Evolutionary conservation across 2,329 filamentous ascomycete genomes (phyloP).

Genomic region (Monilinia aucupariae): DNA sequence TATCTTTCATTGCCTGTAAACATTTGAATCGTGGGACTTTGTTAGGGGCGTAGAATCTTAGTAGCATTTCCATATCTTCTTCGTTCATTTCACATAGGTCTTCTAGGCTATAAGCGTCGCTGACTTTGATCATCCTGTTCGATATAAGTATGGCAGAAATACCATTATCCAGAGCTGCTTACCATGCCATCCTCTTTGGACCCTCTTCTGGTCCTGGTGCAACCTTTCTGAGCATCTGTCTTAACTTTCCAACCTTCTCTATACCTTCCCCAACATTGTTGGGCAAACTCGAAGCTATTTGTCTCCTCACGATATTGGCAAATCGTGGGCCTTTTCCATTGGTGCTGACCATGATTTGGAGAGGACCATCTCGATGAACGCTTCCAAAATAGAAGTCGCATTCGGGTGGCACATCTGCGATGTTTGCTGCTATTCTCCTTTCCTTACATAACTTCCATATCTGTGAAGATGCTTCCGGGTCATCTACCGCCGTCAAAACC

Average conservation of each 20-base stretch:
- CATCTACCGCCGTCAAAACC: slow-evolving; percentile 90
- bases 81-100: slow-evolving; percentile 79
- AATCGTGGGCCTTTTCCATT: slow-evolving; percentile 93
- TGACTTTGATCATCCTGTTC: slow-evolving; percentile 81
- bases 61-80: slow-evolving; percentile 75
- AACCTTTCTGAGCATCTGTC: slow-evolving; percentile 70
- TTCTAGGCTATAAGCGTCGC: slow-evolving; percentile 78
- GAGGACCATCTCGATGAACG: slow-evolving; percentile 86
- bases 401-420: slow-evolving; percentile 92
- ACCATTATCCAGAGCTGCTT: slow-evolving; percentile 31
- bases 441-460: slow-evolving; percentile 95
- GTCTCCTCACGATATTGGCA: slow-evolving; percentile 76
- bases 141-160: slow-evolving; percentile 33
- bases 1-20: slow-evolving; percentile 48
- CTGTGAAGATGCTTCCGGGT: slow-evolving; percentile 79
- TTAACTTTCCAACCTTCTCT: slow-evolving; percentile 72
- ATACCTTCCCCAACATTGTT: slow-evolving; percentile 79
- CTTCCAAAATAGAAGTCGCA: slow-evolving; percentile 99
- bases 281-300: slow-evolving; percentile 74
- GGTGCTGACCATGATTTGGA: slow-evolving; percentile 98
- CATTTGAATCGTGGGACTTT: slow-evolving; percentile 51
- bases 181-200: slow-evolving; percentile 87
- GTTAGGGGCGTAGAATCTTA: slow-evolving; percentile 62
- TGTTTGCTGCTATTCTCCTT: slow-evolving; percentile 79
- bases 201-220: slow-evolving; percentile 70